phyloP scores from a whole-genome alignment of 768 basidiomycete species.

The Flagelloscypha sp. region DNA sequence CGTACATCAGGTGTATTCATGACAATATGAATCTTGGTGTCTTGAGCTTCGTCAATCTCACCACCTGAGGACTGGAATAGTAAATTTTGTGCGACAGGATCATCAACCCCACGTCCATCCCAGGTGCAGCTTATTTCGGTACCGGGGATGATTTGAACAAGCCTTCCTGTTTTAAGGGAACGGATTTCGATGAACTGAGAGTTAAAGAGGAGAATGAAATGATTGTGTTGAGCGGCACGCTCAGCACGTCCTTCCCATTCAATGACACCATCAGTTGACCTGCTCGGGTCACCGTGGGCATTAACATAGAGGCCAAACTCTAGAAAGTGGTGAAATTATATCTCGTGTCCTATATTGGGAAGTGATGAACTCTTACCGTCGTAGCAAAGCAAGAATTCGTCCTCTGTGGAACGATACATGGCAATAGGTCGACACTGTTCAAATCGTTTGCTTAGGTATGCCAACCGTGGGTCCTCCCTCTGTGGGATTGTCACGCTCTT shows the following conservation, averaged over 20 bases:
- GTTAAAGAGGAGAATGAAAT: constrained; percentile 84
- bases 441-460: constrained; percentile 60
- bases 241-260: constrained; percentile 96
- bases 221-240: constrained; percentile 81
- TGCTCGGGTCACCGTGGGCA: constrained; percentile 82
- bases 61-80: no score
- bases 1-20: constrained; percentile 39
- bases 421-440: constrained; percentile 78
- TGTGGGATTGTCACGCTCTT: constrained; percentile 65
- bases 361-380: constrained; percentile 46
- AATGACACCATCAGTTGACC: constrained; percentile 57
- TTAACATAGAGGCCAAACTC: constrained; percentile 92
- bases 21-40: constrained; percentile 53
- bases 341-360: background rate
- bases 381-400: constrained; percentile 86
- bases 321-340: constrained; percentile 17
- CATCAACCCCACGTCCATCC: constrained; percentile 64
- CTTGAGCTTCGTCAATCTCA: no score
- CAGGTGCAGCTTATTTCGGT: constrained; percentile 80
- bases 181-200: constrained; percentile 86
- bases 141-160: constrained; percentile 77
- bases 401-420: constrained; percentile 82
- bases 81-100: constrained; percentile 37
- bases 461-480: constrained; percentile 50
- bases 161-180: constrained; percentile 70